These are phyloP conservation scores for Thoreauomyces humboldtii DNA, from an alignment of 192 early-diverging fungal species.

Conservation along the genomic window DNA sequence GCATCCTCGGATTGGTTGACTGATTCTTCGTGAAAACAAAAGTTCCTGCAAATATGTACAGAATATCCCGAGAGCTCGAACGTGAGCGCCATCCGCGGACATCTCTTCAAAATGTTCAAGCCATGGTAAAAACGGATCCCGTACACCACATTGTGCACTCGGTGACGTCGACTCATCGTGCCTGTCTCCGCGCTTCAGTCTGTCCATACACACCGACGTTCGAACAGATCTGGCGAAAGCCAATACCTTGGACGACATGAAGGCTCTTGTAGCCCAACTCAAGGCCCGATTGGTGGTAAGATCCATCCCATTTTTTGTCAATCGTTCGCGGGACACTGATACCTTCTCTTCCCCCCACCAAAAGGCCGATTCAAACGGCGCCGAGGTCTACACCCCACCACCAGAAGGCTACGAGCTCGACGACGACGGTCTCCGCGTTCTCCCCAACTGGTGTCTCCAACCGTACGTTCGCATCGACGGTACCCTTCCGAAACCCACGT, in stretches of 20 bases:
- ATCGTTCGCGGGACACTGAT: constrained; percentile 54
- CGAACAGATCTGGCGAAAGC: constrained; percentile 68
- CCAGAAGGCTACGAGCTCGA: constrained; percentile 40
- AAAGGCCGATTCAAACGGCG: constrained; percentile 44
- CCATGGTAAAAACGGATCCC: too few relatives aligned
- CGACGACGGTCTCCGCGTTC: constrained; percentile 51
- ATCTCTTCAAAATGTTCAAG: constrained; percentile 91
- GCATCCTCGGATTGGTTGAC: neutral
- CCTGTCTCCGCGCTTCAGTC: too few relatives aligned
- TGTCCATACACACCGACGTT: constrained; percentile 77
- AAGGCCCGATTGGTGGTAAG: constrained; percentile 51
- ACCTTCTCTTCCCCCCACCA: constrained; percentile 67
- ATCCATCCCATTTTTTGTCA: too few relatives aligned
- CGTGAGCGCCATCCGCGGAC: constrained; percentile 72
- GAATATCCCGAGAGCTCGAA: constrained; percentile 56
- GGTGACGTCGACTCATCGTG: too few relatives aligned
- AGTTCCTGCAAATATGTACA: constrained; percentile 85
- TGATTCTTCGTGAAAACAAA: neutral
- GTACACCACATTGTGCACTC: too few relatives aligned
- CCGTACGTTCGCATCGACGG: constrained; percentile 58
- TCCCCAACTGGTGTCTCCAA: constrained; percentile 70
- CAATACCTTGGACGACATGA: constrained; percentile 57
- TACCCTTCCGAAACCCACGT: constrained; percentile 1
- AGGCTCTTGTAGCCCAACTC: constrained; percentile 53
- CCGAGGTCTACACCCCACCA: constrained; percentile 22